These are phyloP conservation scores for Chytriomyces confervae DNA, from an alignment of 192 early-diverging fungal genomes.

Conservation along the genomic window DNA sequence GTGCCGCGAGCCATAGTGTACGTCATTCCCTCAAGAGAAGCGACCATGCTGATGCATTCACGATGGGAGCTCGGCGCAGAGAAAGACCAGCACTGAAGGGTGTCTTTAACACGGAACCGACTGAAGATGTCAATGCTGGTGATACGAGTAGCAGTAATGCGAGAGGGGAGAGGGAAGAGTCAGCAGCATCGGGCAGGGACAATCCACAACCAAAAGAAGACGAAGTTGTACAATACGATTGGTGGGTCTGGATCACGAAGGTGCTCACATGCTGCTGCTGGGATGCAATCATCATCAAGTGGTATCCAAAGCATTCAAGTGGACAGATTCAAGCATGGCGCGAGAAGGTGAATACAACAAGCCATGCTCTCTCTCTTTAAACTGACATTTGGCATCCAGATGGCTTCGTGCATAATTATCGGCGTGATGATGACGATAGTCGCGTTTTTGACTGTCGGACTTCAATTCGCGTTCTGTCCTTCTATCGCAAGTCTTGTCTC, in stretches of 20 bases:
- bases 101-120: too few relatives aligned
- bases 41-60: too few relatives aligned
- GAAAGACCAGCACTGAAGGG: too few relatives aligned
- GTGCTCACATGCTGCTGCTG: slow-evolving; percentile 47
- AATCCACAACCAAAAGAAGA: too few relatives aligned
- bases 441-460: slow-evolving; percentile 50
- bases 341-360: slow-evolving; percentile 1
- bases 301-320: slow-evolving; percentile 42
- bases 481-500: background rate
- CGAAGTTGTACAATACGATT: slow-evolving; percentile 19
- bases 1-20: too few relatives aligned
- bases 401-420: slow-evolving; percentile 52
- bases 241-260: slow-evolving; percentile 45
- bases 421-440: slow-evolving; percentile 34
- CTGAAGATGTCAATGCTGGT: too few relatives aligned
- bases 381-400: background rate
- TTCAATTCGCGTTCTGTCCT: slow-evolving; percentile 47
- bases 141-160: too few relatives aligned
- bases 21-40: too few relatives aligned
- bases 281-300: slow-evolving; percentile 27
- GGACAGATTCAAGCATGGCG: slow-evolving; percentile 16
- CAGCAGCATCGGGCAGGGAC: too few relatives aligned
- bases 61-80: too few relatives aligned
- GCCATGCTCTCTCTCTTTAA: background rate
- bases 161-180: too few relatives aligned